Conservation (phyloP, 306 rosid species). For the Datisca glomerata region DNA sequence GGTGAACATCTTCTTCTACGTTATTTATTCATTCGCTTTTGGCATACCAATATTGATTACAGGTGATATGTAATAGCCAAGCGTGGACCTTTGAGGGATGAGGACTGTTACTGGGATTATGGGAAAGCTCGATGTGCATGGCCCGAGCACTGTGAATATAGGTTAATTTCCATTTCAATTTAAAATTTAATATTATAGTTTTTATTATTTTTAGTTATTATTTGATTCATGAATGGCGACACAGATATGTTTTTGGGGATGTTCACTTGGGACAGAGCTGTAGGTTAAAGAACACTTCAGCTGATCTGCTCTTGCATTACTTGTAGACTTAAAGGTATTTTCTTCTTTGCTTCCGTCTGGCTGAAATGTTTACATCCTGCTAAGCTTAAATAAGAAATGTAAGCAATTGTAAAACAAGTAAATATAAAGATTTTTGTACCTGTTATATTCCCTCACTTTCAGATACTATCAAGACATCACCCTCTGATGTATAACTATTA, state of each 20-base stretch:
- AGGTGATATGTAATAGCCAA: slow-evolving; percentile 44
- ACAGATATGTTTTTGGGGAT: slow-evolving; percentile 90
- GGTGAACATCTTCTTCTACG: slow-evolving; percentile 26
- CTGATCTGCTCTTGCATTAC: slow-evolving; percentile 45
- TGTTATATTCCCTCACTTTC: no score
- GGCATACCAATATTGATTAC: slow-evolving; percentile 17
- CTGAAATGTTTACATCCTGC: no score
- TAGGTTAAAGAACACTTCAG: slow-evolving; percentile 61
- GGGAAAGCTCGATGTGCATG: slow-evolving; percentile 98
- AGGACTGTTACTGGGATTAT: slow-evolving; percentile 98
- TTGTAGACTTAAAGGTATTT: slow-evolving; percentile 58
- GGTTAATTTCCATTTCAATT: slow-evolving; percentile 34
- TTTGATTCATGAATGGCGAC: slow-evolving; percentile 11
- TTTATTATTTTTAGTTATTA: neutral
- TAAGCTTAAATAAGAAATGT: no score
- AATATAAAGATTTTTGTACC: no score
- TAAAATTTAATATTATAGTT: neutral
- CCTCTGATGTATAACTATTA: no score
- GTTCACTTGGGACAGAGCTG: slow-evolving; percentile 99
- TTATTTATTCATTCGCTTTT: neutral
- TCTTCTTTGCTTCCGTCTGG: no score
- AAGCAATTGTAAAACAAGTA: no score
- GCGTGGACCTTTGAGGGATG: slow-evolving; percentile 94
- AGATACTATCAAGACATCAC: no score
- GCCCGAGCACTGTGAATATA: slow-evolving; percentile 92